Evolutionary conservation across 345 rosid species (phyloP), one percentile per base, ranked within the genome.

Genomic region (Boechera divaricarpa): DNA sequence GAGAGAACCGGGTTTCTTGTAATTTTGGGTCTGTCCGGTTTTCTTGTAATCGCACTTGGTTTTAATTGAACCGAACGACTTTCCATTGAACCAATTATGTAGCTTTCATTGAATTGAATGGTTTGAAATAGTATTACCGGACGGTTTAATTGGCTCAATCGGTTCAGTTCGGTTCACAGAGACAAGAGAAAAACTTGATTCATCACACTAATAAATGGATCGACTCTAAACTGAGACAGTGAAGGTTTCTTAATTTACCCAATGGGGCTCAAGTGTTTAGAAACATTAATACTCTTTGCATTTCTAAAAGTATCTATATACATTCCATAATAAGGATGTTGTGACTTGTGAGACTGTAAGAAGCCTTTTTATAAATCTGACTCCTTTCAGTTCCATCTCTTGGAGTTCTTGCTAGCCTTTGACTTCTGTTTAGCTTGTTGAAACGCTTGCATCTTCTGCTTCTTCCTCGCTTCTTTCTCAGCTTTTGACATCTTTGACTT

Each of bases 401-500:
- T 95, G 10, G 98, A 69, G 26, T 95, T 95, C 86, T 95, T 94
- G 70, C 18, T 6, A 13, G 90, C 89, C 80, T 91, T 94, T 0
- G 97, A 90, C 70, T 87, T 94, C 70, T 90, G 97, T 78, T 92
- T 95, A 3, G 98, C 88, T 26, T 90, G 91, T 74, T 92, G 99
- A 52, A 90, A 95, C 4, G 98, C 93, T 83, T 90, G 87, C 86
- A 86, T 58, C 82, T 87, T 92, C 79, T 92, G 98, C 73, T 94
- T 92, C 96, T 92, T 94, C 79, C 87, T 77, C n/a, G 90, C 99
- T 38, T 87, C 99, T 86, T 92, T 94, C 86, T 92, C 98, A 0
- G 97, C 98, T 85, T 92, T 92, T 16, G 99, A 92, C 99, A 95
- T 90, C 89, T 95, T 95, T 12, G 98, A 95, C 81, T 92, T 95